Base-by-base conservation (phyloP, 257 asterid species). In the Gentiana macrophylla region DNA sequence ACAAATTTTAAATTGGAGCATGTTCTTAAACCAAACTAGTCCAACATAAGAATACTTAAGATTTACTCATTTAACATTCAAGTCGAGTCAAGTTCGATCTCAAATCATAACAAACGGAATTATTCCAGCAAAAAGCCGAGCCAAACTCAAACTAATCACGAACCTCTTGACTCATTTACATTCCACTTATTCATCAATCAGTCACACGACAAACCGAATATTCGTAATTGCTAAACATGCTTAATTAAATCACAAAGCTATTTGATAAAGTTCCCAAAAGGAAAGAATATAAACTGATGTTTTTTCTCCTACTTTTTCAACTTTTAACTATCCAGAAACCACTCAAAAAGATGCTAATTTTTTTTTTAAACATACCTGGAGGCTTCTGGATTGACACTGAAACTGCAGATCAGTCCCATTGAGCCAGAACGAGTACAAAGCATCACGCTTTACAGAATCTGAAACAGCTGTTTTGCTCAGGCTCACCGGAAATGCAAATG, bases 401-500 rank as follows among this genome's bases (percentile, higher is more conserved):
- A 54, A 47, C 41, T 61, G 80, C 75, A 74, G 81, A 83, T 78
- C 87, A 58, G 72, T 56, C 44, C 82, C 91, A 66, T 58, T 24
- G 37, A 83, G 66, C 83, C 78, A 79, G 5, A 66, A 82, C 46
- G 84, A 69, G 65, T 45, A 38, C 2, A 67, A 64, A 75, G 53
- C 54, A 41, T 55, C 53, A 4, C 53, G 70, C 57, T 66, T 84
- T 36, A 60, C 64, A 47, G 70, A 59, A 71, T 76, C 83, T 41
- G 80, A 71, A 56, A 51, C 77, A 44, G 64, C 33, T 9, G 72
- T 67, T 53, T 63, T 76, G 78, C 74, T 64, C 70, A 79, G 68
- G 60, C 65, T 71, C 79, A 81, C 89, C 64, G 89, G 74, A 38
- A 79, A 71, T 53, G 84, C 74, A 70, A 70, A 76, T 64, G 87